These are phyloP conservation scores for Closterium sp. DNA, from an alignment of 139 green algal species.

Conservation along the genomic window DNA sequence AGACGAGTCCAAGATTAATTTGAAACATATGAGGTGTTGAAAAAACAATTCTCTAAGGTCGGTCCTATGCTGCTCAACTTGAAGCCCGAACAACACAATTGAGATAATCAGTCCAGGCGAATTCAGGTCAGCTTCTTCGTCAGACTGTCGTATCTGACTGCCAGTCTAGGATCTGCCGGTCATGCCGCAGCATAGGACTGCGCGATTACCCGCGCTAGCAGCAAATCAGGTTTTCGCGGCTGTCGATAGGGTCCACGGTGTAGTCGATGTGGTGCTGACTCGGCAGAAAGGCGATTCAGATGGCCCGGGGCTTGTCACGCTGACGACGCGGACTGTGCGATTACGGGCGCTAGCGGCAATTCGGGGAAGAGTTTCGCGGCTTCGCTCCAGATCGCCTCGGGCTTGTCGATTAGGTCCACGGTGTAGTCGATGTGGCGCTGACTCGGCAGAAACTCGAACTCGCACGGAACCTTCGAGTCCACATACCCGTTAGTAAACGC, in stretches of 20 bases:
- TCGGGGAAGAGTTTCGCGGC: neutral
- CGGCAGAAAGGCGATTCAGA: no score
- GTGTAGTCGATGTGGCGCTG: neutral
- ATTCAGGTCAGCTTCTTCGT: no score
- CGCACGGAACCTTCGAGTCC: neutral
- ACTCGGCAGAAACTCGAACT: neutral
- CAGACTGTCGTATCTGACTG: no score
- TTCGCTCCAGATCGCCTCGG: neutral
- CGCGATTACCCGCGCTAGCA: neutral
- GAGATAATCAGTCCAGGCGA: no score
- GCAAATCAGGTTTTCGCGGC: neutral
- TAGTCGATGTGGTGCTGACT: neutral
- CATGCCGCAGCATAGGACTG: no score
- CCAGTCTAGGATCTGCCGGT: no score
- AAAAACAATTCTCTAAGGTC: no score
- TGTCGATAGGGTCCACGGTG: neutral
- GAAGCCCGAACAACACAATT: no score
- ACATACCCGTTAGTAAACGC: slow-evolving; percentile 1
- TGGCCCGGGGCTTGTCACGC: no score
- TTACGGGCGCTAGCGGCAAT: neutral
- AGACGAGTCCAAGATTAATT: no score
- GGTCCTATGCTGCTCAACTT: no score
- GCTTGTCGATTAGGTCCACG: neutral
- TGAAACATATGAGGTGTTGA: no score
- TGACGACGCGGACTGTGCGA: neutral